Conservation (phyloP, 257 asterid species). For the Eucommia ulmoides region DNA sequence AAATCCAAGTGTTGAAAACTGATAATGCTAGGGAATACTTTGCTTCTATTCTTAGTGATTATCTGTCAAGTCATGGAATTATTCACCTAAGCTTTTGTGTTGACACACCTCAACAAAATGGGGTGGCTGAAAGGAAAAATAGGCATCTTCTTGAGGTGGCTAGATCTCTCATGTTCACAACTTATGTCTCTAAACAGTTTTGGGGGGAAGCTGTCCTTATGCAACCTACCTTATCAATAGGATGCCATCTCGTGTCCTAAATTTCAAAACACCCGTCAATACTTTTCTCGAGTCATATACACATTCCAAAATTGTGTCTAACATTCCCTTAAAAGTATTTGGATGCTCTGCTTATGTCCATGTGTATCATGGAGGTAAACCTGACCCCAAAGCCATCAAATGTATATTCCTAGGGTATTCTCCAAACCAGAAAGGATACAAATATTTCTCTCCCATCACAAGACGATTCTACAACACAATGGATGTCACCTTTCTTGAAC, state of each 20-base stretch:
- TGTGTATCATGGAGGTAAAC: neutral
- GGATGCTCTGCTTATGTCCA: neutral
- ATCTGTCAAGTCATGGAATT: neutral
- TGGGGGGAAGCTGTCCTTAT: constrained; percentile 1
- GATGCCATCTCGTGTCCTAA: neutral
- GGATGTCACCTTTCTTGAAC: too few species aligned
- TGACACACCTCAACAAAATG: neutral
- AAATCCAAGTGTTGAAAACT: neutral
- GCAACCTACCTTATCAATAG: neutral
- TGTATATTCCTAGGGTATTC: neutral
- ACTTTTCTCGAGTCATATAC: neutral
- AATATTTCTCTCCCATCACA: too few species aligned
- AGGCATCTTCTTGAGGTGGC: neutral
- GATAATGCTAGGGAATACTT: neutral
- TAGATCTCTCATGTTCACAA: neutral
- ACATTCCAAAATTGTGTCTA: neutral
- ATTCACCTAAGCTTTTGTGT: neutral
- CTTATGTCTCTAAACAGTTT: neutral
- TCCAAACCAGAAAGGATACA: too few species aligned
- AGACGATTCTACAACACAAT: too few species aligned
- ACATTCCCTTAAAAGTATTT: neutral
- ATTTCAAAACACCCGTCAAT: neutral
- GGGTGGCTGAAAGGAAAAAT: neutral
- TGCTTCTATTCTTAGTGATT: neutral
- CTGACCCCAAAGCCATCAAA: neutral